Base-by-base conservation (phyloP, 768 basidiomycete species). In the Hygrophoropsis aurantiaca region DNA sequence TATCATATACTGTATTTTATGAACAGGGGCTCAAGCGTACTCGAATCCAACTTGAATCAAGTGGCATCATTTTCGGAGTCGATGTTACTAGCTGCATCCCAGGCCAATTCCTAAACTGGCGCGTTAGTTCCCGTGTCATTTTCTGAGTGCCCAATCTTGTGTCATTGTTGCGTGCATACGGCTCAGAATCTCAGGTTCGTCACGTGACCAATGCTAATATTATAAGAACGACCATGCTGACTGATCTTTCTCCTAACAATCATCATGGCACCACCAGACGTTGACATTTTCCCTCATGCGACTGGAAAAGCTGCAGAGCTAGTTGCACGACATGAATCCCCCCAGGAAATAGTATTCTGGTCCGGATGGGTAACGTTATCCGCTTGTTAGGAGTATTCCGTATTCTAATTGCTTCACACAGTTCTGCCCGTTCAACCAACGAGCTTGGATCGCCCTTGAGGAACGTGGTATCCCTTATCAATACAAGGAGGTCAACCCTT, bases 381-480 rank as follows among this genome's bases (percentile, higher is more conserved):
- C 24, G 11, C 16, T 21, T 5, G 11, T 18, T 23, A 3, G 39
- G 8, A 24, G 10, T 25, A 25, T 11, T 8, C 40, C 19, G 21
- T 18, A 10, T 21, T 35, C 20, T 32, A 16, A 37, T 10, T 36
- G 40, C 36, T 21, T 21, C 11, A 26, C 27, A 16, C 24, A 65
- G 62, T 84, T 84, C 60, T 82, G 81, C 52, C 81, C 81, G 0
- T 82, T 68, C 42, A 79, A 78, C 18, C 80, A 82, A 58, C 72
- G 85, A 9, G 68, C 70, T 11, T 87, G 85, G 86, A 81, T 87
- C 42, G 64, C 77, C 0, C 69, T 87, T 4, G 84, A 88, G 57
- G 85, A 86, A 58, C 78, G 73, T 44, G 75, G 76, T 0, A 78
- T 87, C 23, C 78, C 79, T 1, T 87, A 87, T 56, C 81, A 83